Conservation (phyloP, 208 protist genomes). For the Porcisia hertigi region DNA sequence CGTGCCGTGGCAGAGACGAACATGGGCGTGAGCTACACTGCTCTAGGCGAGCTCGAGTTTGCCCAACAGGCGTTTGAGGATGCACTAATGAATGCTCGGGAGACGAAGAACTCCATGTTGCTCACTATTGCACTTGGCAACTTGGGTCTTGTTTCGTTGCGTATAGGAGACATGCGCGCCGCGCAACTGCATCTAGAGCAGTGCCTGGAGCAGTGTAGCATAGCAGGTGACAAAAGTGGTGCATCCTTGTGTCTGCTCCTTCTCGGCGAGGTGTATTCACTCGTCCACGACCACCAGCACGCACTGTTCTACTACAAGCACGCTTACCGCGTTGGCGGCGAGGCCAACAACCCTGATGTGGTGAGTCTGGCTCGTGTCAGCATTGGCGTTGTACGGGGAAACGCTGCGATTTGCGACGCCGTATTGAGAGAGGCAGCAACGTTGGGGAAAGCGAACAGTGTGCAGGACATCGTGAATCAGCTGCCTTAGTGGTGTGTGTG, state of each 20-base stretch:
- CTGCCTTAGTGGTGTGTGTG: slow-evolving; percentile 43
- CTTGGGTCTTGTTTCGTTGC: slow-evolving; percentile 70
- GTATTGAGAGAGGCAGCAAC: slow-evolving; percentile 56
- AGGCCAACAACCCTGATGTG: slow-evolving; percentile 68
- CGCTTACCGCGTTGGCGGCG: slow-evolving; percentile 79
- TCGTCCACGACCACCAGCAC: slow-evolving; percentile 83
- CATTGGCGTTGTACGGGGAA: slow-evolving; percentile 79
- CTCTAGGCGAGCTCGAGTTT: slow-evolving; percentile 80
- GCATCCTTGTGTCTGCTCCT: slow-evolving; percentile 84
- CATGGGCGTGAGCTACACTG: slow-evolving; percentile 84
- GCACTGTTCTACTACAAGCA: slow-evolving; percentile 92
- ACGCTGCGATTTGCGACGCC: slow-evolving; percentile 60
- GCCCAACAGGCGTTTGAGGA: slow-evolving; percentile 80
- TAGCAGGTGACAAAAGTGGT: slow-evolving; percentile 80
- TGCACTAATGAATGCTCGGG: slow-evolving; percentile 60
- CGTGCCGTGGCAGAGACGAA: slow-evolving; percentile 85
- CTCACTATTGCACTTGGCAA: slow-evolving; percentile 87
- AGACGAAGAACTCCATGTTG: slow-evolving; percentile 62
- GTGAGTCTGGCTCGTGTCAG: slow-evolving; percentile 80
- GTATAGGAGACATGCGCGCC: slow-evolving; percentile 76
- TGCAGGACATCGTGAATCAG: slow-evolving; percentile 53
- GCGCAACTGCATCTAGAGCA: slow-evolving; percentile 79
- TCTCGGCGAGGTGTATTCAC: slow-evolving; percentile 84
- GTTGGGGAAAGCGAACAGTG: slow-evolving; percentile 65
- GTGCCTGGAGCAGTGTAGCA: slow-evolving; percentile 84